Base-by-base conservation (phyloP, 306 rosid genomes). In the Trifolium dubium region DNA sequence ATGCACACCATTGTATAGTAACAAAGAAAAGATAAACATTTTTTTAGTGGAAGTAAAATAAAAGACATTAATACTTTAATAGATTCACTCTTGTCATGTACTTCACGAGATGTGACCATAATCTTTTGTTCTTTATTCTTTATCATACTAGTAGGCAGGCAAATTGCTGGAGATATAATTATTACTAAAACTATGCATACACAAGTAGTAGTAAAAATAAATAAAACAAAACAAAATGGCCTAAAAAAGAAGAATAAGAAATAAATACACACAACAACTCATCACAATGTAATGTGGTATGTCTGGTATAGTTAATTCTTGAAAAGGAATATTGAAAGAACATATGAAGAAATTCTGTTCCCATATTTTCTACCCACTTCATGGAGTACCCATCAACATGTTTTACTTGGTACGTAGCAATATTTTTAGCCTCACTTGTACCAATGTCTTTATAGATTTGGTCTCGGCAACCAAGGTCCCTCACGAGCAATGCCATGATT, bases 401-500 rank as follows among this genome's bases (percentile, higher is more conserved):
- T 79, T 81, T 85, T 75, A 46, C 31, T 81, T 72, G 67, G 62
- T 61, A 53, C 71, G 78, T 69, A 60, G 78, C 76, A 79, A 60
- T 80, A 76, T 79, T 74, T 61, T 77, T 72, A 73, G 79, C 73
- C 76, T 80, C 85, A 77, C 47, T 49, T 40, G 53, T 71, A 82
- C 74, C 82, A 73, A 77, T 64, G 73, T 1, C 73, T 6, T 73
- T 31, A 58, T 67, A 54, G 34, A 56, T 74, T 41, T 59, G 55
- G 80, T 82, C 66, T 61, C 81, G 23, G 13, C 50, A 46, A 72
- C 80, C 81, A 78, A 83, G 73, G 80, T 31, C 76, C 75, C 79
- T 66, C 86, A 73, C 69, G 84, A 86, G 81, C 79, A 79, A 59
- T 86, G 72, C 86, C 78, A 83, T 81, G 67, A 89, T 44, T 86